Conservation (phyloP, 208 protist species). For the Dictyostelium gargantuum region DNA sequence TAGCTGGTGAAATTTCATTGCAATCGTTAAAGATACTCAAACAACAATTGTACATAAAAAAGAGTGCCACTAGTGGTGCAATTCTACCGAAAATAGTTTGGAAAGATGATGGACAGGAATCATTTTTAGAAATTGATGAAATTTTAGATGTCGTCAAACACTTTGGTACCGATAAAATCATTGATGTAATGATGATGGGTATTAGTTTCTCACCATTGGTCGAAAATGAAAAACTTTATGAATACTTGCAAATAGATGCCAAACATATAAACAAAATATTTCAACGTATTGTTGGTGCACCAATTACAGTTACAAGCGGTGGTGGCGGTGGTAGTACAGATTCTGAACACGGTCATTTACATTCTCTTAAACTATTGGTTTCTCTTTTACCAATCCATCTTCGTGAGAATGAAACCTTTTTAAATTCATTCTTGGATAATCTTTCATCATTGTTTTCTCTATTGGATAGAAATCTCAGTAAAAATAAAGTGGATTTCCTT, state of each 20-base stretch:
- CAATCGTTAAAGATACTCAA: conserved; percentile 12
- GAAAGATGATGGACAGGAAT: conserved; percentile 43
- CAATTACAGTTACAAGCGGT: not conserved
- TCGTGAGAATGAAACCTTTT: not conserved
- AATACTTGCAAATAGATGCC: not conserved
- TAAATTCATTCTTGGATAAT: conserved; percentile 9
- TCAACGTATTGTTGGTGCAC: not conserved
- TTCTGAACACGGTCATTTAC: no score
- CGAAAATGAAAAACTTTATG: conserved; percentile 43
- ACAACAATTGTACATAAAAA: conserved; percentile 11
- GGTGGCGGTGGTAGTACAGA: not conserved
- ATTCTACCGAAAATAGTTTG: not conserved
- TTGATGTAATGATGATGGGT: conserved; percentile 26
- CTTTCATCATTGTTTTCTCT: not conserved
- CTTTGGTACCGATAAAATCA: conserved; percentile 42
- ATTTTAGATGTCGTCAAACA: not conserved
- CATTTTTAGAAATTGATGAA: conserved; percentile 9
- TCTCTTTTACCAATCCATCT: conserved; percentile 30
- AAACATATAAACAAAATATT: conserved; percentile 50
- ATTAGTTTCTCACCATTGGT: conserved; percentile 5
- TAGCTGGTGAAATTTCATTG: conserved; percentile 46
- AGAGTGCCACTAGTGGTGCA: not conserved
- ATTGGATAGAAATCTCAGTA: not conserved
- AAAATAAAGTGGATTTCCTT: conserved; percentile 4
- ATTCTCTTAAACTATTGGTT: conserved; percentile 15